Base-by-base conservation (phyloP, 2,329 filamentous ascomycete species). In the Fusarium heterosporum region DNA sequence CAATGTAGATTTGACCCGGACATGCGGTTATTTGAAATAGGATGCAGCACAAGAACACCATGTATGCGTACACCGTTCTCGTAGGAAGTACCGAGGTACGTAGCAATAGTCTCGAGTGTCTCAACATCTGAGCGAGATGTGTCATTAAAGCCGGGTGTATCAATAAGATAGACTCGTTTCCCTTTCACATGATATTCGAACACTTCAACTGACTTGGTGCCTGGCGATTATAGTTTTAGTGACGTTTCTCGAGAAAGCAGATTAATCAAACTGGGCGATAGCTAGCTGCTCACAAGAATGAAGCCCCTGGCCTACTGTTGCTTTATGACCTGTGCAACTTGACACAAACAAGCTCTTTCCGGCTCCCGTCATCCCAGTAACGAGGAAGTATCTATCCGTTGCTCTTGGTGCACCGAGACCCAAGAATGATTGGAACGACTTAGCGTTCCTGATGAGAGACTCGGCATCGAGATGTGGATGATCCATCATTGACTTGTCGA, bases 1-100 rank as follows among this genome's bases (percentile, higher is more conserved):
- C 22, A 22, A 22, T 22, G 22, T 22, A 22, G 22, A 22, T 22
- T 22, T 6, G 53, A 55, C 14, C 58, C 62, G 17, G 62, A 11
- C 40, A 68, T 63, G 2, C 62, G 64, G 6, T 68, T 68, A 19
- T 59, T 47, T 0, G 62, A 54, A 2, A 68, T 66, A 6, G 64
- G 51, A 25, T 66, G 47, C 6, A 68, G 7, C 2, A 54, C 12
- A 14, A 68, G 42, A 3, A 68, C n/a, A 4, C 64, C 57, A 3
- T 57, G 49, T 9, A 67, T 52, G 2, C 28, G 25, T 3, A 55
- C 45, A 1, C 49, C 53, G 14, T 67, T 67, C n/a, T 49, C 49
- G 7, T 65, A 58, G 1, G 64, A 67, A 3, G 53, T 57, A 11
- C 64, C 50, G 0, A 67, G 53, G n/a, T 62, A 54, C 2, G 61